Percentiles rank a stretch among this genome's conserved stretches.
Evolutionary conservation across 352 stramenopile genomes (phyloP).

Genomic region (Aphanomyces cochlioides): DNA sequence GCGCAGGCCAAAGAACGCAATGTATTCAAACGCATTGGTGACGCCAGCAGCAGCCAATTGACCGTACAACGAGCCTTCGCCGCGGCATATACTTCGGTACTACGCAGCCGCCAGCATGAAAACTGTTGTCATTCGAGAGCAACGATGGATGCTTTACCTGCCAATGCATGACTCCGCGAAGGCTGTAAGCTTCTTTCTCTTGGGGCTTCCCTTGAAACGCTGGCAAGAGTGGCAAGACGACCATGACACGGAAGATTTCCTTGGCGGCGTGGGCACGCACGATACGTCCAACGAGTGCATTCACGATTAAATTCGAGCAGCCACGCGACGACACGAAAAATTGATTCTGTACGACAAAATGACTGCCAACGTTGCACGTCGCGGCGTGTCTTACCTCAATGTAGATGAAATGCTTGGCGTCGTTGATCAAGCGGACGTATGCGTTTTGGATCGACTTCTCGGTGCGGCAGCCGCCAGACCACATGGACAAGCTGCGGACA

Average conservation of each 20-base stretch:
- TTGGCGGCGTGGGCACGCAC: conserved; percentile 67
- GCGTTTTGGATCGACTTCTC: conserved; percentile 88
- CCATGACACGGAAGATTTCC: conserved; percentile 81
- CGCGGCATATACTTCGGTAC: conserved; percentile 80
- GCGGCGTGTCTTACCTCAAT: conserved; percentile 51
- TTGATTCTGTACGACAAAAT: conserved; percentile 54
- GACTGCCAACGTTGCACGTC: not conserved
- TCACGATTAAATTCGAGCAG: conserved; percentile 78
- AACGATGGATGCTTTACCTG: conserved; percentile 31
- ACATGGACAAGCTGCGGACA: conserved; percentile 72
- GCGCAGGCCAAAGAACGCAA: conserved; percentile 79
- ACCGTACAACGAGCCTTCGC: conserved; percentile 78
- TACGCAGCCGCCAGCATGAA: conserved; percentile 30
- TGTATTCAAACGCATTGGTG: conserved; percentile 80
- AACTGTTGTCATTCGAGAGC: not conserved
- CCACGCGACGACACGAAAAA: conserved; percentile 80
- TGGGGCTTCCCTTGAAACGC: conserved; percentile 74
- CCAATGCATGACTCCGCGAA: conserved; percentile 84
- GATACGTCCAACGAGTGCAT: conserved; percentile 75
- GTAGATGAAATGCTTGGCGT: conserved; percentile 87
- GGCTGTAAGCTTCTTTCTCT: conserved; percentile 75
- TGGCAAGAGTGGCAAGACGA: conserved; percentile 79
- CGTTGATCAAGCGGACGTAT: conserved; percentile 85
- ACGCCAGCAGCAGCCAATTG: conserved; percentile 71
- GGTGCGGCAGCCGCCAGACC: conserved; percentile 68